Conservation (phyloP, 768 basidiomycete genomes). For the Boletus sensibilis region DNA sequence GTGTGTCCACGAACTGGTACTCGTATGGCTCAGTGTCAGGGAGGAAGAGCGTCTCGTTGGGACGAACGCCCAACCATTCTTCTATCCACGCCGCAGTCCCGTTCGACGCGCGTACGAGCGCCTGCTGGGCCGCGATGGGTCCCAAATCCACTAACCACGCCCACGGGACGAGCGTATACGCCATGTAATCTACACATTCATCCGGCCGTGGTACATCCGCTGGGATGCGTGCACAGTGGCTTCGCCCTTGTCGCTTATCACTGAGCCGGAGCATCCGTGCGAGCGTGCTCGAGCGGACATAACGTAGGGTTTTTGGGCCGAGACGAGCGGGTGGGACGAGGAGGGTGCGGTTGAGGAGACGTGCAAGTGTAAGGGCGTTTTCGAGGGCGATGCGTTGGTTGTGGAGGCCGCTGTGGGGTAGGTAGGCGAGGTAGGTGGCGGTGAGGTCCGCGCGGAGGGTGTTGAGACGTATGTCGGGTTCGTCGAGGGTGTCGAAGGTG, state of each 20-base stretch:
- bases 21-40: conserved; percentile 59
- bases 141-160: conserved; percentile 63
- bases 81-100: conserved; percentile 38
- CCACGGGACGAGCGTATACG: conserved; percentile 69
- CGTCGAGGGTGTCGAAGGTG: conserved; percentile 35
- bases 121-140: conserved; percentile 36
- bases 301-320: conserved; percentile 58
- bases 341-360: conserved; percentile 70
- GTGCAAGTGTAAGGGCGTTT: conserved; percentile 75
- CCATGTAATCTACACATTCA: conserved; percentile 61
- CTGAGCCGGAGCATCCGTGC: conserved; percentile 44
- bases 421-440: conserved; percentile 62
- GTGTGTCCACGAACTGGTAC: conserved; percentile 24
- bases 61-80: conserved; percentile 25
- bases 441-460: conserved; percentile 19
- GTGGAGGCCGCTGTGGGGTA: conserved; percentile 84
- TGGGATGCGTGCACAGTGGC: conserved; percentile 48
- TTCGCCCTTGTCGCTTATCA: conserved; percentile 46
- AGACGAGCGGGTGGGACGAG: conserved; percentile 76
- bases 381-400: conserved; percentile 86
- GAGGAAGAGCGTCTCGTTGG: conserved; percentile 46
- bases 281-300: conserved; percentile 53
- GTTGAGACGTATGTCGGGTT: conserved; percentile 8
- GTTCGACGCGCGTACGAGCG: conserved; percentile 50
- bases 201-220: conserved; percentile 37